These are phyloP conservation scores for Colletotrichum incanum DNA, from an alignment of 2,329 filamentous ascomycete species.

Conservation along the genomic window DNA sequence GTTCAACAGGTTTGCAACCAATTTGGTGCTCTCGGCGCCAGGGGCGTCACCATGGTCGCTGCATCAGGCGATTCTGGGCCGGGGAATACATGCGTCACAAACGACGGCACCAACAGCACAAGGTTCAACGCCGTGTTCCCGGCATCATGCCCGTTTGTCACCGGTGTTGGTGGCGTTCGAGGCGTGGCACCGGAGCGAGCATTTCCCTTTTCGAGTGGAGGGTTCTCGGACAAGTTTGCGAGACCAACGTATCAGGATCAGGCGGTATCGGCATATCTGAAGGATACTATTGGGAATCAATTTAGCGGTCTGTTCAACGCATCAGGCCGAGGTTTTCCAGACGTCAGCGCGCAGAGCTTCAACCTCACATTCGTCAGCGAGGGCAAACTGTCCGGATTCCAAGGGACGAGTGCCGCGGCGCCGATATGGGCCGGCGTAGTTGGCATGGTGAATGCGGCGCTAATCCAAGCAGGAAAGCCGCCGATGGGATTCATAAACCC, in stretches of 20 bases:
- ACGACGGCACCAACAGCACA: constrained; percentile 53
- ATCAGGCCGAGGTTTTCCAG: constrained; percentile 71
- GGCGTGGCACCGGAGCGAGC: constrained; percentile 65
- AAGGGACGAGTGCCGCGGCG: constrained; percentile 64
- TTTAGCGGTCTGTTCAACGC: constrained; percentile 65
- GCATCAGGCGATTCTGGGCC: constrained; percentile 69
- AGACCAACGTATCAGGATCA: constrained; percentile 61
- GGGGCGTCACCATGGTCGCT: constrained; percentile 78
- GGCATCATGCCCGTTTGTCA: constrained; percentile 71
- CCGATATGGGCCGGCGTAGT: constrained; percentile 76
- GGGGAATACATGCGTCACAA: constrained; percentile 54
- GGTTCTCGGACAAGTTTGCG: constrained; percentile 64
- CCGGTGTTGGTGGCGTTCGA: constrained; percentile 73
- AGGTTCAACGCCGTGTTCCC: constrained; percentile 58
- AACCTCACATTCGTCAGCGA: constrained; percentile 48
- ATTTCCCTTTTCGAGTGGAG: constrained; percentile 66
- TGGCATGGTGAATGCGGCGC: constrained; percentile 74
- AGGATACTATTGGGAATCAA: constrained; percentile 56
- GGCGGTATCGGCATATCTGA: constrained; percentile 62
- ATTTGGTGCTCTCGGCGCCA: constrained; percentile 76
- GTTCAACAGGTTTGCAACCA: constrained; percentile 66
- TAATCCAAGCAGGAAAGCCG: constrained; percentile 67
- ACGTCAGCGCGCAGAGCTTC: constrained; percentile 65
- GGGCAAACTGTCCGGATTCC: constrained; percentile 41
- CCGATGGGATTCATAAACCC: constrained; percentile 75